Base-by-base conservation (phyloP, 192 early-diverging fungal genomes). In the Mortierella alpina region DNA sequence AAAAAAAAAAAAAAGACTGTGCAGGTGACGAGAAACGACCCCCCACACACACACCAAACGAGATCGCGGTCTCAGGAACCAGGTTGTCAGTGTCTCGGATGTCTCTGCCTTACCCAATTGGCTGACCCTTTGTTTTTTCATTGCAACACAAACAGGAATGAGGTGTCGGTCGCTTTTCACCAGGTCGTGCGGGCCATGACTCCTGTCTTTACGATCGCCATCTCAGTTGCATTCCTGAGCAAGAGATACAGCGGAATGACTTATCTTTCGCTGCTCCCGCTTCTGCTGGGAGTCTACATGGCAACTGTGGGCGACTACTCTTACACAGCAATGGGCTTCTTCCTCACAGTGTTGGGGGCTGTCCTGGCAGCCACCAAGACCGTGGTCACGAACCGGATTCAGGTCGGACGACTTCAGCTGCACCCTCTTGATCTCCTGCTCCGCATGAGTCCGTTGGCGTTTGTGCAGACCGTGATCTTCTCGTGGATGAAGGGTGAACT, bases 181-280 rank as follows among this genome's bases (percentile, higher is more conserved):
- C 95, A 96, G 86, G 90, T 94, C 11, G 89, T 96, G 1, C 85
- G 95, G 12, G 91, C 92, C 42, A 96, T 93, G 74, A 92, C 92
- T 15, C 95, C 94, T 0, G 88, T 93, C 14, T 93, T 95, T 63
- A 95, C 94, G 0, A 87, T 95, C 23, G 70, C 87, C 40, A 74
- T 96, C 18, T 89, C 91, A 12, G 83, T 86, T n/a, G 50, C 91
- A 12, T 87, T 91, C 70, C 70, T 93, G 44, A 65, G 82, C 55
- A 93, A 91, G 60, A 51, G 62, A 12, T 88, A 90, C 42, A 83
- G 85, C 11, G 64, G 73, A 31, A 86, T 85, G 72, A 89, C 90
- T 15, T 92, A 90, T 68, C 56, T 88, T 2, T 91, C 92, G 3
- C 72, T 94, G n/a, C 65, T 89, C 6, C 87, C 91, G 2, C 88